These are phyloP conservation scores for Casuarina cunninghamiana DNA, from an alignment of 306 rosid genomes.

Conservation along the genomic window DNA sequence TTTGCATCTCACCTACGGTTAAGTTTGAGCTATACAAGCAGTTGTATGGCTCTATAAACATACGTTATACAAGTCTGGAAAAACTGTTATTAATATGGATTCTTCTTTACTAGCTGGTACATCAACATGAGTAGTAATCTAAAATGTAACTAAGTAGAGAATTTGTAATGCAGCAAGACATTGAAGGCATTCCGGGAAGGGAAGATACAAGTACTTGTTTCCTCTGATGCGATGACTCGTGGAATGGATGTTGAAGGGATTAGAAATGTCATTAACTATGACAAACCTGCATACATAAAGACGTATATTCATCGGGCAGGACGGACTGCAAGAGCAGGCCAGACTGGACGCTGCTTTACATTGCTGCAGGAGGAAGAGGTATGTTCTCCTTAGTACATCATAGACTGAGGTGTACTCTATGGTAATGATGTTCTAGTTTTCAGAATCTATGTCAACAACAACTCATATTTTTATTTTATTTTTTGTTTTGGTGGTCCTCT, in stretches of 20 bases:
- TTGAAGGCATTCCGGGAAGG: constrained; percentile 77
- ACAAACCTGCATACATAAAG: constrained; percentile 73
- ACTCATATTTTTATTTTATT: background rate
- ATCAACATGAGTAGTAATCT: background rate
- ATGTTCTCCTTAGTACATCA: constrained; percentile 23
- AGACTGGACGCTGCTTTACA: constrained; percentile 81
- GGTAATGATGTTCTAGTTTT: background rate
- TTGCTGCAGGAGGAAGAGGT: constrained; percentile 78
- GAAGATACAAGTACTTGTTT: constrained; percentile 80
- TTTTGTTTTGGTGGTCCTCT: background rate
- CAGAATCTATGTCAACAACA: background rate
- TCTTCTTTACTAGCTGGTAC: background rate
- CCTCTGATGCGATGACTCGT: constrained; percentile 96
- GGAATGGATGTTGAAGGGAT: constrained; percentile 98
- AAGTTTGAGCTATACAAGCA: background rate
- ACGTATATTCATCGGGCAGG: constrained; percentile 93
- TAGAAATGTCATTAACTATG: constrained; percentile 79
- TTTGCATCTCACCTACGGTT: background rate
- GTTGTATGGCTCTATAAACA: background rate
- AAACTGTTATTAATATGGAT: background rate
- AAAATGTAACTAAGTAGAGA: constrained; percentile 8
- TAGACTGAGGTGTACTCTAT: background rate
- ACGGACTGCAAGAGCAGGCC: constrained; percentile 97
- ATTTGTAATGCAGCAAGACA: constrained; percentile 66
- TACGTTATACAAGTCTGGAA: background rate